Percentiles rank a stretch among this genome's conserved stretches.
phyloP scores from a whole-genome alignment of 2,329 filamentous ascomycete species.

The Clonostachys solani region DNA sequence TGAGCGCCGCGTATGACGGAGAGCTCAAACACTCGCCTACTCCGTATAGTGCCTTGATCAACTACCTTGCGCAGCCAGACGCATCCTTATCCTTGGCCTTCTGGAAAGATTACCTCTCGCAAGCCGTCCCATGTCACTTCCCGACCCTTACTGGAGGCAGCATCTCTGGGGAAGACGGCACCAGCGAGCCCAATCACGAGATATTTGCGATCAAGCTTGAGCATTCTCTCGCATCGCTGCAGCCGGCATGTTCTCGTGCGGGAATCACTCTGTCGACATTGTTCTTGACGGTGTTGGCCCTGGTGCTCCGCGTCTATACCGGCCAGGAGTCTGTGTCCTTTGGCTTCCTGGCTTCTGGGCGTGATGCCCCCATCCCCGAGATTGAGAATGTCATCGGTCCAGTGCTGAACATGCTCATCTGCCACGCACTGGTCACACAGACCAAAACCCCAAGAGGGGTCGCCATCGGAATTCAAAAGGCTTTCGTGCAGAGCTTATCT shows the following conservation, averaged over 20 bases:
- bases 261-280: not conserved
- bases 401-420: constrained; percentile 54
- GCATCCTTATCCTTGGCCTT: constrained; percentile 6
- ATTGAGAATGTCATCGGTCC: constrained; percentile 42
- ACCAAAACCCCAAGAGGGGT: constrained; percentile 10
- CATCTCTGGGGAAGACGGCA: too few relatives aligned
- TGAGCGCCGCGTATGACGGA: constrained; percentile 1
- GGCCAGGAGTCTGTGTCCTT: constrained; percentile 43
- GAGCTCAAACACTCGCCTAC: not conserved
- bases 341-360: constrained; percentile 47
- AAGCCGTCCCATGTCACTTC: constrained; percentile 10
- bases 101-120: constrained; percentile 11
- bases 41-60: constrained; percentile 9
- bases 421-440: constrained; percentile 30
- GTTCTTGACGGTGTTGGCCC: constrained; percentile 12
- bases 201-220: too few relatives aligned
- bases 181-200: too few relatives aligned
- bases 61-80: constrained; percentile 6
- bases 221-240: too few relatives aligned
- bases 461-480: constrained; percentile 29
- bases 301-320: constrained; percentile 27
- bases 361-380: constrained; percentile 41
- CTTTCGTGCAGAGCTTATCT: constrained; percentile 1
- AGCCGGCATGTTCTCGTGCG: too few relatives aligned
- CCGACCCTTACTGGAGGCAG: constrained; percentile 2